Base-by-base conservation (phyloP, 306 rosid species). In the Lotus japonicus region DNA sequence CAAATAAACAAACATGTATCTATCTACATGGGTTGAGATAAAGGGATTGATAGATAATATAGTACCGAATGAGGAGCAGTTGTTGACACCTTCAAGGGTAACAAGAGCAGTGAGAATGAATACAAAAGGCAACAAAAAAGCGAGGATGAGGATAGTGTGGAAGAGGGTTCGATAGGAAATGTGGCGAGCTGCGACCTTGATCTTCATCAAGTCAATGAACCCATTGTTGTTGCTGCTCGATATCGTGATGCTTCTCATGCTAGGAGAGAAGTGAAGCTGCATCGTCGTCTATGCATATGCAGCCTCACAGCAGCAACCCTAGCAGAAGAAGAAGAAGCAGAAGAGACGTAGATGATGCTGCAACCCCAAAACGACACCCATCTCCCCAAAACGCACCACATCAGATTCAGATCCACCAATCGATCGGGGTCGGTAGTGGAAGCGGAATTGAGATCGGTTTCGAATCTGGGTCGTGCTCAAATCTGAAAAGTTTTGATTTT, bases 241-340 rank as follows among this genome's bases (percentile, higher is more conserved):
- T 85, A 95, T 95, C 71, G 99, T 95, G 85, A 95, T 87, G 85
- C 99, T 95, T 95, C 95, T 95, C 99, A 95, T 95, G 71, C 99
- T 95, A 84, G 97, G 97, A 85, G 99, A 95, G 85, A 95, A 87
- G 88, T 89, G 99, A 90, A 95, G 99, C 99, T 95, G 97, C 99
- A 95, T 95, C 99, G 94, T 95, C 89, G 84, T 90, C 73, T 83
- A 78, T 66, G 94, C 89, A 79, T 87, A 77, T 75, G 99, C 97
- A 90, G 91, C 95, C 84, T 79, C 89, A 79, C 89, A 79, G 64
- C 83, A 76, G 50, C 77, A 70, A 82, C 81, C 72, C 76, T 73
- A 75, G 67, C 65, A 57, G 46, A 21, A 21, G 45, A 70, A 73
- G 69, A 18, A 38, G 39, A 5, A 6, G 3, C 9, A 35, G 11